A percentile compares a stretch with the other conserved stretches of the same genome.
Conservation (phyloP, 257 asterid species). For the Ehretia macrophylla region DNA sequence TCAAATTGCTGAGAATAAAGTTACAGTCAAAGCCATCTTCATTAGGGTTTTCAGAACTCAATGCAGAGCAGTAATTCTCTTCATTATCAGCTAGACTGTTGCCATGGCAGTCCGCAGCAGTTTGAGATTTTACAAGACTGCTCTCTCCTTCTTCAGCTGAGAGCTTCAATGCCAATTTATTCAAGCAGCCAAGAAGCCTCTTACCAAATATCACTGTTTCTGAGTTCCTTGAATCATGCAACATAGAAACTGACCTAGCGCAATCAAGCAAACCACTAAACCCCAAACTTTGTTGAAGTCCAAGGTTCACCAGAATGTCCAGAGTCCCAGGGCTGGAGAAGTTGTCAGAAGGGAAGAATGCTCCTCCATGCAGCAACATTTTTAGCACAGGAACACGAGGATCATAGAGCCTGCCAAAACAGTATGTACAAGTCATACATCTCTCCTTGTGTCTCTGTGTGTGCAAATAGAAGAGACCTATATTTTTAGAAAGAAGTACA, state of each 20-base stretch:
- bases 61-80: conserved; percentile 26
- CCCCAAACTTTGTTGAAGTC: conserved; percentile 69
- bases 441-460: no score
- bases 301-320: conserved; percentile 67
- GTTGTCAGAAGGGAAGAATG: conserved; percentile 75
- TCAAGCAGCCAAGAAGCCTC: conserved; percentile 71
- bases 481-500: background rate
- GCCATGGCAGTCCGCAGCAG: conserved; percentile 32
- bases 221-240: conserved; percentile 42
- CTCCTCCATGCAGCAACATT: conserved; percentile 53
- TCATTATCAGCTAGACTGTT: conserved; percentile 32
- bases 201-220: conserved; percentile 46
- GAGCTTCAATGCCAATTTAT: conserved; percentile 48
- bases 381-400: conserved; percentile 73
- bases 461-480: background rate
- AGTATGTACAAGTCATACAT: conserved; percentile 17
- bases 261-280: conserved; percentile 74
- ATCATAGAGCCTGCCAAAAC: conserved; percentile 80
- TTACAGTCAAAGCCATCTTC: conserved; percentile 35
- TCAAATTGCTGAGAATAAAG: conserved; percentile 43
- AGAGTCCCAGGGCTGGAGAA: conserved; percentile 65
- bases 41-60: conserved; percentile 34
- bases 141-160: conserved; percentile 33
- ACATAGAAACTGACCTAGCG: conserved; percentile 78
- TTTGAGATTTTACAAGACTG: conserved; percentile 28